These are phyloP conservation scores for Eucalyptus globulus DNA, from an alignment of 345 rosid genomes.

Conservation along the genomic window DNA sequence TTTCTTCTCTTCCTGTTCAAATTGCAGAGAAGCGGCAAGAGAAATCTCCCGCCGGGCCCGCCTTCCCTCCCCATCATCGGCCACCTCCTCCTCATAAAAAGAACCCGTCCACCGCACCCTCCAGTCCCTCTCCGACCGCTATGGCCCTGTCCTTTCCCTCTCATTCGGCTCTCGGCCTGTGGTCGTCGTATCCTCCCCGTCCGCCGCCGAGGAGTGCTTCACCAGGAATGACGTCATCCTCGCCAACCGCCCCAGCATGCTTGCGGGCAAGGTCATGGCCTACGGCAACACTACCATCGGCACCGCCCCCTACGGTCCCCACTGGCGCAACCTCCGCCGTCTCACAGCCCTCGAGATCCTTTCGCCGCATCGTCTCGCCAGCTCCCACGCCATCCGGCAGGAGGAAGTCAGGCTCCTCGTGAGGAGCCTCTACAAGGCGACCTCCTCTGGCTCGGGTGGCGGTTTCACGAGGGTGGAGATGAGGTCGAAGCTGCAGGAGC, in stretches of 20 bases:
- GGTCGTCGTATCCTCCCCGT: conserved; percentile 24
- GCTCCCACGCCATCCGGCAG: background rate
- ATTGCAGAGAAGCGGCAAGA: conserved; percentile 2
- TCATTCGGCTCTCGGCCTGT: conserved; percentile 14
- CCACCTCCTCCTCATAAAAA: conserved; percentile 31
- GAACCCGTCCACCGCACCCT: conserved; percentile 22
- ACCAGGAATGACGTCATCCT: conserved; percentile 23
- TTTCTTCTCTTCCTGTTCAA: background rate
- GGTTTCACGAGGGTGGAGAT: background rate
- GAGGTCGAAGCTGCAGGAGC: conserved; percentile 9
- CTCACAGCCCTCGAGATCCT: conserved; percentile 15
- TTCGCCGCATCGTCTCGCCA: conserved; percentile 1
- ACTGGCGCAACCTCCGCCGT: conserved; percentile 30
- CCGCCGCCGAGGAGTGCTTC: conserved; percentile 21
- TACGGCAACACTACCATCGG: conserved; percentile 10
- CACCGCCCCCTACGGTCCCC: conserved; percentile 18
- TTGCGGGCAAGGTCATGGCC: conserved; percentile 8
- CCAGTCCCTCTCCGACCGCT: background rate
- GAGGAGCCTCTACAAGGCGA: background rate
- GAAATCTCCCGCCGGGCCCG: conserved; percentile 31
- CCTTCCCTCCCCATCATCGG: conserved; percentile 28
- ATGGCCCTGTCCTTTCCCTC: conserved; percentile 20
- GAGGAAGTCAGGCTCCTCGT: conserved; percentile 1
- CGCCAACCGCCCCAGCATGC: conserved; percentile 17
- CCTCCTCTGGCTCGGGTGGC: background rate